Evolutionary conservation across 2,329 filamentous ascomycete genomes (phyloP).

Genomic region (Trichoderma sp.): DNA sequence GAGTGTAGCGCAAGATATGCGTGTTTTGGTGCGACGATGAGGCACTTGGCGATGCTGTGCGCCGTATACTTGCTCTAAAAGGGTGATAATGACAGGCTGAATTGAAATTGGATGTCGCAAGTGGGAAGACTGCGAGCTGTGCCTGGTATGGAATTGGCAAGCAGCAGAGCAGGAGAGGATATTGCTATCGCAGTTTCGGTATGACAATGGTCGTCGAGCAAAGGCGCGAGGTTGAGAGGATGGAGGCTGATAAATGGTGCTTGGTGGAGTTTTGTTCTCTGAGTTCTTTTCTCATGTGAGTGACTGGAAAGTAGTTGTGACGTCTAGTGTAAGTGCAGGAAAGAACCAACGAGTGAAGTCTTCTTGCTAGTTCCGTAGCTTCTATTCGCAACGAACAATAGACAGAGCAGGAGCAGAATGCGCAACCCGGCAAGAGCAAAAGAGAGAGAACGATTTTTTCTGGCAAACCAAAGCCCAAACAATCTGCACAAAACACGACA

Average conservation of each 20-base stretch:
- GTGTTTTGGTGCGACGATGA: conserved; percentile 21
- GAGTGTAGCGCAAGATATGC: conserved; percentile 29
- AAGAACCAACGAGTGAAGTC: conserved; percentile 1
- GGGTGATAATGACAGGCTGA: conserved; percentile 1
- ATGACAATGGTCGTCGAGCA: not conserved
- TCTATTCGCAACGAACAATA: not conserved
- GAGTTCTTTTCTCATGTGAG: not conserved
- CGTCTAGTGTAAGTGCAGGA: conserved; percentile 27
- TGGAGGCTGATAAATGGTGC: not conserved
- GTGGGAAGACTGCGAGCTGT: not conserved
- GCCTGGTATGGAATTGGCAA: not conserved
- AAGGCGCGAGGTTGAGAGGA: not conserved
- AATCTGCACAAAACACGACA: not conserved
- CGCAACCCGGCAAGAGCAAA: not conserved
- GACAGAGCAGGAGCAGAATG: conserved; percentile 11
- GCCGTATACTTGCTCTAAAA: conserved; percentile 12
- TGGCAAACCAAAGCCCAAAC: not conserved
- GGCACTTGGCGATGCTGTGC: conserved; percentile 24
- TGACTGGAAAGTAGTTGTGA: not conserved
- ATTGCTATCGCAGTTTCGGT: not conserved
- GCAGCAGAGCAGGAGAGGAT: not conserved
- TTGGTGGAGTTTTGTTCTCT: not conserved
- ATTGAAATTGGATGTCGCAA: conserved; percentile 1
- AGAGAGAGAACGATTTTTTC: not conserved
- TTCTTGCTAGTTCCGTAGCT: not conserved